Evolutionary conservation across 2,329 filamentous ascomycete genomes (phyloP), one percentile per base, ranked within the genome.

Genomic region (Pestalotiopsis sp.): DNA sequence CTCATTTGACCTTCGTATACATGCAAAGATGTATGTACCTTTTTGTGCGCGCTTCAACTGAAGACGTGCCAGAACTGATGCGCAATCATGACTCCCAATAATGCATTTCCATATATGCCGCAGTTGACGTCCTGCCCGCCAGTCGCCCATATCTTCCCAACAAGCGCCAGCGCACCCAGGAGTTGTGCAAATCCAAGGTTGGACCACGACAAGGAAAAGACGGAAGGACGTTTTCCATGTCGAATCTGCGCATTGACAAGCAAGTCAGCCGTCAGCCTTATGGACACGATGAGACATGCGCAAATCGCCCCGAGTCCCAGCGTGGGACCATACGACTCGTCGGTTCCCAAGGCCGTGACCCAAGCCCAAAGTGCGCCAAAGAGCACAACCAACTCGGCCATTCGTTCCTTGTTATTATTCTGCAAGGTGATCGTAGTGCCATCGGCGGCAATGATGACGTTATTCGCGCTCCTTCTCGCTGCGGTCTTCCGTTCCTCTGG

Each of bases 41-140:
- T 59, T 57, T 56, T 25, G 57, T 17, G 57, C 17, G 38, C 36
- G 31, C 14, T 66, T 67, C 70, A 77, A 25, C 68, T 66, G 61
- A 79, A 76, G 6, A 75, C 71, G 68, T 79, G 77, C 75, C 74
- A 75, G 64, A 76, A 69, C 38, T 78, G 77, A 69, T 79, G 77
- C 64, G 72, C 69, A 20, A 78, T 75, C 65, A 72, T 73, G 27
- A 70, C 69, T 12, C 75, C 73, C 52, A 78, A 75, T 25, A 78
- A 68, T 11, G 69, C 71, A 66, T 74, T 78, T 60, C 77, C 77
- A 62, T 75, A 75, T 14, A 66, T 68, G 36, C 72, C 72, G 36
- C 70, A 74, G 25, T 71, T 70, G 25, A 68, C 67, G n/a, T 64
- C 67, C n/a, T 65, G 49, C 14, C 66, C 69, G 27, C 57, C 70